Evolutionary conservation across 352 stramenopile genomes (phyloP).

Genomic region (Globisporangium irregulare): DNA sequence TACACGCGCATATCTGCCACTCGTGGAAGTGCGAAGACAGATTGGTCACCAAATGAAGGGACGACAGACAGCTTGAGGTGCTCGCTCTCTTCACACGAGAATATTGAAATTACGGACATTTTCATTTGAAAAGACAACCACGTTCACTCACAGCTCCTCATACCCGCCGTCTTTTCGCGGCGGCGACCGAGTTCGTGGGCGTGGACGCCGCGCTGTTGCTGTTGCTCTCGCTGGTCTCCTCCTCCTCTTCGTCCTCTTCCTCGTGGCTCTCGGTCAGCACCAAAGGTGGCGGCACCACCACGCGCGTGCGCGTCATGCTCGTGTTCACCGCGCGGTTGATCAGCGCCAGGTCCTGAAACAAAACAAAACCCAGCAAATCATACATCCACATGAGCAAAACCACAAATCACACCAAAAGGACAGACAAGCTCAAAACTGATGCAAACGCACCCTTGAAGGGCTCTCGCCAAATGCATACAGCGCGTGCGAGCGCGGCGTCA

Average conservation of each 20-base stretch:
- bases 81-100: neutral
- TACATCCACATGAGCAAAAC: conserved; percentile 3
- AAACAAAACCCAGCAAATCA: neutral
- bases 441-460: conserved; percentile 58
- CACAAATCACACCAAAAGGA: neutral
- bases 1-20: neutral
- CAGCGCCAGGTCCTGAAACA: conserved; percentile 55
- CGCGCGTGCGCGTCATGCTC: conserved; percentile 18
- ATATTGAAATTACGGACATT: neutral
- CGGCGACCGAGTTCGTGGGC: conserved; percentile 16
- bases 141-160: neutral
- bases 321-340: conserved; percentile 79
- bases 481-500: conserved; percentile 76
- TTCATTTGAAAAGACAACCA: neutral
- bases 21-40: no score
- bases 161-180: conserved; percentile 18
- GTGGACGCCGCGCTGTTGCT: conserved; percentile 26
- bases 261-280: conserved; percentile 12
- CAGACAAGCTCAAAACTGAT: neutral
- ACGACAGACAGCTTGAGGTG: no score
- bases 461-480: conserved; percentile 88
- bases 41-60: no score
- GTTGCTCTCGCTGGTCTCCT: conserved; percentile 27
- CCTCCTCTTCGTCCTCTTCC: conserved; percentile 14
- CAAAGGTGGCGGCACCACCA: conserved; percentile 17